Percentiles rank a stretch among this genome's conserved stretches.
These are phyloP conservation scores for Fusarium temperatum DNA, from an alignment of 2,329 filamentous ascomycete species.

Conservation along the genomic window DNA sequence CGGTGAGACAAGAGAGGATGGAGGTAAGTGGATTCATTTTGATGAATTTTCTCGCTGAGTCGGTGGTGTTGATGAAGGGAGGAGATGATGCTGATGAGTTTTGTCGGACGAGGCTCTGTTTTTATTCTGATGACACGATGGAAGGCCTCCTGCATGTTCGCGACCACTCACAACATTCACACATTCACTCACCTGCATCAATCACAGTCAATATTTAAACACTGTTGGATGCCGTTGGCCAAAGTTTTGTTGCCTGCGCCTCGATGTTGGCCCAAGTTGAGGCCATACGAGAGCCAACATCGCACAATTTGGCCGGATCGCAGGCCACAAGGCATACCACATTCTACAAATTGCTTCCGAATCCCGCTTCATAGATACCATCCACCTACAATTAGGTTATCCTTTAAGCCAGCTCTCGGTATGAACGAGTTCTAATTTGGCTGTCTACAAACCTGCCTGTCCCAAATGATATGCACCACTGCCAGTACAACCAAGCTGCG, in stretches of 20 bases:
- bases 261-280: background rate
- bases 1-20: background rate
- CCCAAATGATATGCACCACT: too few relatives aligned
- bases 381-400: rapidly evolving
- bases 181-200: background rate
- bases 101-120: background rate
- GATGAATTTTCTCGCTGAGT: rapidly evolving
- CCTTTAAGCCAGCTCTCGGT: rapidly evolving
- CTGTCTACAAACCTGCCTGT: too few relatives aligned
- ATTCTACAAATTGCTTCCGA: rapidly evolving
- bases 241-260: background rate
- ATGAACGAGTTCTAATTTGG: background rate
- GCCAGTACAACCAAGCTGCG: background rate
- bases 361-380: rapidly evolving
- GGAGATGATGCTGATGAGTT: too few relatives aligned
- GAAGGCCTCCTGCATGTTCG: constrained; percentile 2
- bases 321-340: background rate
- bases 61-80: background rate
- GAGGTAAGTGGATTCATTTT: background rate
- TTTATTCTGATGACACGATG: background rate
- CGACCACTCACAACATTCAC: background rate
- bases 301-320: rapidly evolving
- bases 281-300: background rate
- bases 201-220: rapidly evolving
- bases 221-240: background rate